phyloP scores from a whole-genome alignment of 1,284 basidiomycete species.

The Omphalotus olearius region DNA sequence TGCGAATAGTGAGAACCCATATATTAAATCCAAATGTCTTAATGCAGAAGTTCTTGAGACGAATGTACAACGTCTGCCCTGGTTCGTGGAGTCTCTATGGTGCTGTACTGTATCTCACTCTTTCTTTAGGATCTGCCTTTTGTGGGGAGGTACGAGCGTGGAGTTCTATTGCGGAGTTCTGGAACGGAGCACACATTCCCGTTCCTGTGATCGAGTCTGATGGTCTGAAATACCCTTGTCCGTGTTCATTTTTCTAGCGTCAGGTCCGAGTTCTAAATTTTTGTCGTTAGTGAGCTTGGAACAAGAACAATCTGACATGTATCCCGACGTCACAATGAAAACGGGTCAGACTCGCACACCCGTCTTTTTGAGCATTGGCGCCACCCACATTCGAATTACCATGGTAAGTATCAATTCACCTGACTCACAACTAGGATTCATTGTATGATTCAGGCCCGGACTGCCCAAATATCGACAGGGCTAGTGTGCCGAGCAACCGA shows the following conservation, averaged over 20 bases:
- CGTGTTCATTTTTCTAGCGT: conserved; percentile 4
- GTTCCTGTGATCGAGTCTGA: conserved; percentile 43
- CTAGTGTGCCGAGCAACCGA: conserved; percentile 74
- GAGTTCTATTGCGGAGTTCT: conserved; percentile 53
- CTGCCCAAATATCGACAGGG: conserved; percentile 36
- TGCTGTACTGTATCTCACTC: conserved; percentile 2
- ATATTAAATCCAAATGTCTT: conserved; percentile 79
- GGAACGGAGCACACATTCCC: conserved; percentile 43
- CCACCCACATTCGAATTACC: conserved; percentile 64
- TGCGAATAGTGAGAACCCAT: conserved; percentile 54
- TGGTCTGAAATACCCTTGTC: conserved; percentile 21
- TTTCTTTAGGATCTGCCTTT: conserved; percentile 46
- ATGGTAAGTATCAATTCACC: conserved; percentile 41
- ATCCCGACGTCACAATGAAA: conserved; percentile 61
- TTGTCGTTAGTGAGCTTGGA: conserved; percentile 48
- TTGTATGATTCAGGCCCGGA: conserved; percentile 11
- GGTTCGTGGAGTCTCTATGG: conserved; percentile 40
- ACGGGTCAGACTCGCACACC: conserved; percentile 58
- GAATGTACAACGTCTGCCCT: conserved; percentile 70
- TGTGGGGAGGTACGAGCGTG: conserved; percentile 54
- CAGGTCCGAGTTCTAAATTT: neutral
- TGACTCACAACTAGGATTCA: neutral
- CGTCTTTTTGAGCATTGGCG: conserved; percentile 57
- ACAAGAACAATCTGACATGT: conserved; percentile 46
- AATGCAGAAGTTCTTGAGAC: conserved; percentile 70